Evolutionary conservation across 2,329 filamentous ascomycete genomes (phyloP).

Genomic region (Emericellopsis atlantica): DNA sequence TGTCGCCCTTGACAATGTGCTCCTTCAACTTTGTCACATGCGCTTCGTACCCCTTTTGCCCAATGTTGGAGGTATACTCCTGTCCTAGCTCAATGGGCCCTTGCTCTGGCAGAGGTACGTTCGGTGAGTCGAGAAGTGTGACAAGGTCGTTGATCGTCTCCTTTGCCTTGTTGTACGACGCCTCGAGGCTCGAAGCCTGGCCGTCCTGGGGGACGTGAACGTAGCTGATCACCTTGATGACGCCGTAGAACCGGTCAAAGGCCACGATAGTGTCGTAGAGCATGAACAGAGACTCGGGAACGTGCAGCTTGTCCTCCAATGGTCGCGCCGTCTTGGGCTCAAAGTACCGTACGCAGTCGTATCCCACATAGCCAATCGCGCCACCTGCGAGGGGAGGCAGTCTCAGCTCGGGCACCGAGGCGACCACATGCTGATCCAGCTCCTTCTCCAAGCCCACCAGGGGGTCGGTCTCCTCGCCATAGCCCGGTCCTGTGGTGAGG

Average conservation of each 20-base stretch:
- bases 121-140: constrained; percentile 56
- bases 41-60: constrained; percentile 74
- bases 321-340: constrained; percentile 90
- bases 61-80: constrained; percentile 86
- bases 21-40: constrained; percentile 79
- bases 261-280: constrained; percentile 89
- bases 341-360: constrained; percentile 95
- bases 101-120: constrained; percentile 68
- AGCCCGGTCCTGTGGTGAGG: constrained; percentile 75
- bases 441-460: constrained; percentile 73
- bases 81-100: constrained; percentile 58
- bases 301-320: constrained; percentile 75
- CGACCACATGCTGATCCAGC: constrained; percentile 65
- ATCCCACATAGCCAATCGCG: constrained; percentile 91
- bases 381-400: constrained; percentile 83
- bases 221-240: constrained; percentile 89
- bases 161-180: constrained; percentile 54
- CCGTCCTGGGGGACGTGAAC: constrained; percentile 52
- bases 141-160: constrained; percentile 54
- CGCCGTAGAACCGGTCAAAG: constrained; percentile 88
- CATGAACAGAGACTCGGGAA: constrained; percentile 95
- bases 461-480: constrained; percentile 76
- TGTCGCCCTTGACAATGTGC: constrained; percentile 85
- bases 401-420: constrained; percentile 67
- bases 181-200: constrained; percentile 37